Base-by-base conservation (phyloP, 768 basidiomycete species). In the Leccinum incarnatum region DNA sequence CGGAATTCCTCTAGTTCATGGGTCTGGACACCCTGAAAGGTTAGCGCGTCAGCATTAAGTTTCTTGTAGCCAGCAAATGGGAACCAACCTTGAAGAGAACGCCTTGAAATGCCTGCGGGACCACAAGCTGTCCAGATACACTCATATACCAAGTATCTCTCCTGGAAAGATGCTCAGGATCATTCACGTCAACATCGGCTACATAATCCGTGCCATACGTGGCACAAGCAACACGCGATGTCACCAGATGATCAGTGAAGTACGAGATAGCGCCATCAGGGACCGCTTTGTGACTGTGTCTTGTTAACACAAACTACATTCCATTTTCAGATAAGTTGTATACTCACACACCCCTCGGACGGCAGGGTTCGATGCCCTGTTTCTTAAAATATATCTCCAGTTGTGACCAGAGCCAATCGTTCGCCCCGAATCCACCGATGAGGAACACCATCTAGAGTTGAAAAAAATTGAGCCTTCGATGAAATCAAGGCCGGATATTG, bases 381-480 rank as follows among this genome's bases (percentile, higher is more conserved):
- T 67, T 67, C 30, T 67, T 67, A 17, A 83, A 66, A 6, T 70
- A 63, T 25, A 62, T 58, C 32, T 75, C 72, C 1, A 85, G 75
- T 64, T 27, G 67, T 53, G 60, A 77, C 80, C 25, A 83, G 62
- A 74, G 71, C 65, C 62, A 81, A 52, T 78, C 76, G 51, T 71
- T 82, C 4, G 79, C 77, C n/a, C 77, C 76, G 57, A 82, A 82
- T 0, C 79, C 81, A 19, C 83, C 81, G 2, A 83, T 77, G 5
- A 86, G 76, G 51, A 82, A 76, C 8, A 77, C 47, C 57, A 57
- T 64, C 62, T 65, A 49, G 4, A 27, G 8, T 46, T n/a, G n/a
- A n/a, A n/a, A n/a, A n/a, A n/a, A n/a, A n/a, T n/a, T 55, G 2
- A 51, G 42, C 2, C 10, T 11, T 14, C 5, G 3, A 15, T n/a